Evolutionary conservation across 2,329 filamentous ascomycete genomes (phyloP).

Genomic region (Fusarium duplospermum): DNA sequence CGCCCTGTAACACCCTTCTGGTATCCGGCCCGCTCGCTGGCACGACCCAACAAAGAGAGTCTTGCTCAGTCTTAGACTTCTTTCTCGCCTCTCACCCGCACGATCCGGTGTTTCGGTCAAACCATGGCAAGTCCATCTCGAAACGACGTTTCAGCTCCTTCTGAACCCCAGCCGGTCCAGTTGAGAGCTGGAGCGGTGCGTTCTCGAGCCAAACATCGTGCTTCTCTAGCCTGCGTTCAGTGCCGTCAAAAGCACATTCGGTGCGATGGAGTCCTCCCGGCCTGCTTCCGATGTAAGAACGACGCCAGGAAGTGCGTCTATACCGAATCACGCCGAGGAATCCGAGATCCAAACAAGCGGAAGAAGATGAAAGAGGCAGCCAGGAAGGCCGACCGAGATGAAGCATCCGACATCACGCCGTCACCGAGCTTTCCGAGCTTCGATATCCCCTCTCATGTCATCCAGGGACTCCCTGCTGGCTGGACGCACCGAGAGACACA

Average conservation of each 20-base stretch:
- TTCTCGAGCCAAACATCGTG: conserved; percentile 31
- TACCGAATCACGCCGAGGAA: conserved; percentile 35
- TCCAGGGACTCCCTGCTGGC: conserved; percentile 12
- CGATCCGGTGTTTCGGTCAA: conserved; percentile 5
- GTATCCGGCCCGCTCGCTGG: conserved; percentile 2
- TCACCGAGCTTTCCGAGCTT: conserved; percentile 16
- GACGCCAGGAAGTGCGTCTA: conserved; percentile 33
- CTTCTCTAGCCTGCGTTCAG: conserved; percentile 36
- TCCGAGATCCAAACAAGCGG: conserved; percentile 29
- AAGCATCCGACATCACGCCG: conserved; percentile 12
- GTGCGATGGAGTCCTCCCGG: conserved; percentile 32
- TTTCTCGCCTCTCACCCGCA: background rate
- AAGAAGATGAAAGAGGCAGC: conserved; percentile 17
- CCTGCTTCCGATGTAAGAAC: conserved; percentile 34
- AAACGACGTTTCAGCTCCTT: conserved; percentile 3
- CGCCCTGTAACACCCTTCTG: conserved; percentile 8
- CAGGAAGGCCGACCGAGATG: conserved; percentile 1
- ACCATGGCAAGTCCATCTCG: conserved; percentile 25
- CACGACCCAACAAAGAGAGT: conserved; percentile 12
- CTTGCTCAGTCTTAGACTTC: background rate
- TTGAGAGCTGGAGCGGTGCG: conserved; percentile 19
- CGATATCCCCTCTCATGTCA: background rate
- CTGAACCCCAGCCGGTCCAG: conserved; percentile 6
- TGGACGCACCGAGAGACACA: conserved; percentile 9
- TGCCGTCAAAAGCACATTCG: conserved; percentile 40